Conservation (phyloP, 164 flowering plant species). For the Vitis labrusca region DNA sequence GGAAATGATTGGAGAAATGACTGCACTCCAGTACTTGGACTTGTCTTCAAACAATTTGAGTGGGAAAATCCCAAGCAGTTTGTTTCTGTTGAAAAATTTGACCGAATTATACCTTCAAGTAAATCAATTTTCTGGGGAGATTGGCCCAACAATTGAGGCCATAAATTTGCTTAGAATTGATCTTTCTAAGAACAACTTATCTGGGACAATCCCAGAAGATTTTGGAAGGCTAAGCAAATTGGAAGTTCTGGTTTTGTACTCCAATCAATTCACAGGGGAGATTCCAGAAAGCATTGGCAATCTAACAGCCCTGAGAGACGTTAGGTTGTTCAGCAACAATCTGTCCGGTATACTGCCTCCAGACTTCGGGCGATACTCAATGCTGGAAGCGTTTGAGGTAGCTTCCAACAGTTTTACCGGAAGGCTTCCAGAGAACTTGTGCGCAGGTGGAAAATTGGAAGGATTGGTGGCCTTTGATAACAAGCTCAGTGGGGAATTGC, state of each 20-base stretch:
- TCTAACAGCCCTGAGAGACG: constrained; percentile 22
- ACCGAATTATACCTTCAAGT: constrained; percentile 13
- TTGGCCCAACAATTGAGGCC: constrained; percentile 16
- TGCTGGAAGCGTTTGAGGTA: constrained; percentile 36
- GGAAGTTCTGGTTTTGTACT: constrained; percentile 9
- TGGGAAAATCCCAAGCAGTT: constrained; percentile 23
- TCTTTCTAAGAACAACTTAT: constrained; percentile 23
- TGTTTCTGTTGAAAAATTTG: constrained; percentile 27
- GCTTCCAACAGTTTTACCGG: constrained; percentile 39
- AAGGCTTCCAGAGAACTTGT: constrained; percentile 42
- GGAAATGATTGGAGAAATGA: constrained; percentile 21
- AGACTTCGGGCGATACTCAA: constrained; percentile 41
- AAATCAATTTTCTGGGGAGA: constrained; percentile 29
- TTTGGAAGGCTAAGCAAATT: constrained; percentile 22
- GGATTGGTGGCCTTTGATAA: constrained; percentile 34
- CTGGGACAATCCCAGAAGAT: constrained; percentile 31
- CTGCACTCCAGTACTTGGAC: constrained; percentile 27
- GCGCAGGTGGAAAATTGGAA: constrained; percentile 24
- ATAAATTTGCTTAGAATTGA: constrained; percentile 21
- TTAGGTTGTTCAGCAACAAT: constrained; percentile 39
- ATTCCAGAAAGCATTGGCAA: constrained; percentile 38
- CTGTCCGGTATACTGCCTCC: constrained; percentile 47
- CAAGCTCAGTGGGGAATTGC: constrained; percentile 32
- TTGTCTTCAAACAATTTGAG: constrained; percentile 16
- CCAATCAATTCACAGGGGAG: constrained; percentile 33